Percentiles rank a stretch among this genome's conserved stretches.
Conservation (phyloP, 306 rosid genomes). For the Trichosanthes truncata region DNA sequence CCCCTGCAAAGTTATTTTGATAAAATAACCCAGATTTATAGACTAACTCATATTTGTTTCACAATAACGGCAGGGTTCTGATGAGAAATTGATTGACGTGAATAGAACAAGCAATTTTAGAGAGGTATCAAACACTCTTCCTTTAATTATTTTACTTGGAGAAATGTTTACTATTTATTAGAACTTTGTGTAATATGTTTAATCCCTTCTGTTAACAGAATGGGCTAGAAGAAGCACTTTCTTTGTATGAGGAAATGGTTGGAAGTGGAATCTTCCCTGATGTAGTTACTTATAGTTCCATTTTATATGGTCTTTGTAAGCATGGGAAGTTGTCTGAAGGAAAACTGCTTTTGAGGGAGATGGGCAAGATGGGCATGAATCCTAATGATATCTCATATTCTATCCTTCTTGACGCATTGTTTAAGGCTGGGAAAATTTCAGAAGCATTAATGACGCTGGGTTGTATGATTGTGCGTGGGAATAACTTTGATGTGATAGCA, state of each 20-base stretch:
- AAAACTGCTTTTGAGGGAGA: constrained; percentile 49
- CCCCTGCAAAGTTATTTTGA: neutral
- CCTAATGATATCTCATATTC: constrained; percentile 72
- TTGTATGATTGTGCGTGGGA: constrained; percentile 74
- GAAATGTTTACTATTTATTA: neutral
- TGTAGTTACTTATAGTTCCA: constrained; percentile 52
- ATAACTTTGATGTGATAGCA: constrained; percentile 48
- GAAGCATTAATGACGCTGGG: constrained; percentile 59
- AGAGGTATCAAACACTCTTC: neutral
- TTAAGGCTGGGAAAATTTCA: constrained; percentile 44
- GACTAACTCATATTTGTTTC: neutral
- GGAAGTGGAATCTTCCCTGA: constrained; percentile 56
- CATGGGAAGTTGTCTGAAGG: constrained; percentile 65
- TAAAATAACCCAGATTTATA: neutral
- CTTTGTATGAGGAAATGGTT: constrained; percentile 67
- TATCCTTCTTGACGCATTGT: constrained; percentile 42
- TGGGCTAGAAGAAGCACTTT: constrained; percentile 50
- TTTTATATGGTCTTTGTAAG: constrained; percentile 67
- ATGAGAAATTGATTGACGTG: neutral
- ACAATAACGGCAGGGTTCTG: neutral
- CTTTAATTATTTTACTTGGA: neutral
- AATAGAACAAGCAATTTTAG: neutral
- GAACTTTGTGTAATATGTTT: neutral
- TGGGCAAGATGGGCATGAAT: constrained; percentile 56
- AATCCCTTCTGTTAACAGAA: constrained; percentile 34